Conservation (phyloP, 2,329 filamentous ascomycete species). For the Cadophora gregata region DNA sequence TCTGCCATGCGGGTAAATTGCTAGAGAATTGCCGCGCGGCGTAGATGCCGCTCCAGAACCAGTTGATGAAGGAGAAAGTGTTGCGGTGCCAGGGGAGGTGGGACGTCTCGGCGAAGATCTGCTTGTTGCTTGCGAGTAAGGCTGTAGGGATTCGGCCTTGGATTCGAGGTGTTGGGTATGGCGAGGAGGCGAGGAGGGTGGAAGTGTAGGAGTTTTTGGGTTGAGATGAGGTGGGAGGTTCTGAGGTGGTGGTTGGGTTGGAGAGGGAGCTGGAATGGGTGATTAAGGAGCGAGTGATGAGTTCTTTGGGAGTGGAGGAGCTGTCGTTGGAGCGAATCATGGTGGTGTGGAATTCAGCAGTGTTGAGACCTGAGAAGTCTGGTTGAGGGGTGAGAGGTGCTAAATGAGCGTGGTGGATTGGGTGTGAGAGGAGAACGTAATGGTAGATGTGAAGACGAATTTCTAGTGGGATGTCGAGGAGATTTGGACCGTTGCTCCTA, state of each 20-base stretch:
- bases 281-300: constrained; percentile 7
- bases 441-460: constrained; percentile 55
- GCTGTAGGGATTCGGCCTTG: constrained; percentile 50
- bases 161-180: constrained; percentile 30
- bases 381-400: constrained; percentile 42
- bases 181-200: not conserved
- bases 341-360: constrained; percentile 18
- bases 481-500: constrained; percentile 14
- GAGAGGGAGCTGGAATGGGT: not conserved
- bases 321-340: not conserved
- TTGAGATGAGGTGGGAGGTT: not conserved
- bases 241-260: not conserved
- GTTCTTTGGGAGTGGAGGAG: not conserved
- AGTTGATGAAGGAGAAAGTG: constrained; percentile 55
- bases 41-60: constrained; percentile 53
- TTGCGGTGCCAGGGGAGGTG: constrained; percentile 50
- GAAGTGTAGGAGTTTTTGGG: not conserved
- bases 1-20: constrained; percentile 50
- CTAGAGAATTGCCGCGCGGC: constrained; percentile 49
- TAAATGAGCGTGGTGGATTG: constrained; percentile 48
- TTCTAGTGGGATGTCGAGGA: constrained; percentile 52
- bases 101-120: constrained; percentile 52
- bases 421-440: constrained; percentile 49
- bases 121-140: constrained; percentile 48
- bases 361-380: constrained; percentile 16